Evolutionary conservation across 345 rosid genomes (phyloP), one percentile per base, ranked within the genome.

Genomic region (Carallia pectinifolia): DNA sequence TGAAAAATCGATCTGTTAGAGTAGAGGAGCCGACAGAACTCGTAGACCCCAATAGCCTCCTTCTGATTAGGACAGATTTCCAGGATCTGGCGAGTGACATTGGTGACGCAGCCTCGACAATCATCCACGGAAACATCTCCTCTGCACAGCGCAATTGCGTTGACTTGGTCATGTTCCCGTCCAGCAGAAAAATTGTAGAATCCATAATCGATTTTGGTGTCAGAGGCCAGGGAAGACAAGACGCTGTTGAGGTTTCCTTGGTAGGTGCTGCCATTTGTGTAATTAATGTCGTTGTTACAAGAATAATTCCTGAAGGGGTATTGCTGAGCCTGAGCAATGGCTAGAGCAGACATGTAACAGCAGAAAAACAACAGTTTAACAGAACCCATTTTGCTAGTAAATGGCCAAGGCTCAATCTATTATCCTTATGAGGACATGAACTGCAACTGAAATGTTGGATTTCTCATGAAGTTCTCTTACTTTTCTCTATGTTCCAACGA

Each of bases 181-280:
- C 87, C 89, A 3, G 61, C 66, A 36, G 84, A 74, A 76, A 50
- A 66, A 77, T 86, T 86, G 67, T 72, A 79, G 39, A 86, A 88
- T 34, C 77, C 83, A 0, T 65, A 68, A 1, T 67, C 44, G 50
- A 71, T 67, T 17, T 67, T 38, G 62, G 76, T 75, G 71, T 79
- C 71, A 44, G 84, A 61, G 68, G 33, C 4, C 58, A 87, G 58
- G 71, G 79, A 62, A 65, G 75, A 56, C 64, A 85, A 76, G 64
- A 83, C 80, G 38, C 66, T 64, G 33, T 66, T 64, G 15, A 85
- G 87, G 69, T 84, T 87, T 70, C 68, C 19, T 0, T 70, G 64
- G 75, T 66, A 86, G 55, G 85, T 67, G 75, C 83, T 82, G 73
- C 77, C 75, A 36, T 47, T 5, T 18, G 73, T 58, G 80, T 70